phyloP scores from a whole-genome alignment of 257 asterid species.

The Haberlea rhodopensis region DNA sequence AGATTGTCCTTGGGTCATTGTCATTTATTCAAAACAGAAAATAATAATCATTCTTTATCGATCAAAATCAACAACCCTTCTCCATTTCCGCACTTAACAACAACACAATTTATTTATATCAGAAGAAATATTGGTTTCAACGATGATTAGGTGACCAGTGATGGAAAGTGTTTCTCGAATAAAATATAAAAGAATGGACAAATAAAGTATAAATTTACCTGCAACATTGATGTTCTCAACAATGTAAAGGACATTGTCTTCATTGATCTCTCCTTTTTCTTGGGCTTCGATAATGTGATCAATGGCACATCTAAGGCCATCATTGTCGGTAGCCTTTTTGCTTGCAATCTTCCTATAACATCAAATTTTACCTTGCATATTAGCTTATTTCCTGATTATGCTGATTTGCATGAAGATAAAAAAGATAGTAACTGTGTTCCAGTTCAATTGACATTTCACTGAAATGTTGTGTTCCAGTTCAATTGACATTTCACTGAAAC shows the following conservation, averaged over 20 bases:
- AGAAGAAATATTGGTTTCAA: too few relatives aligned
- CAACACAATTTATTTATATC: too few relatives aligned
- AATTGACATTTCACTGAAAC: too few relatives aligned
- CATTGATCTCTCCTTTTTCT: constrained; percentile 84
- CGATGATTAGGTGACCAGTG: too few relatives aligned
- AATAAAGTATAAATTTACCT: constrained; percentile 33
- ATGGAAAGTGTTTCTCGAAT: too few relatives aligned
- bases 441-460: too few relatives aligned
- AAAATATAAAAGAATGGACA: background rate
- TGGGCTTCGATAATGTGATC: constrained; percentile 85
- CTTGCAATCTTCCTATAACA: constrained; percentile 52
- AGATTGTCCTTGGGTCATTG: background rate
- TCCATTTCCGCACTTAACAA: background rate
- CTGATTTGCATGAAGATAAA: too few relatives aligned
- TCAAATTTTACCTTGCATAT: too few relatives aligned
- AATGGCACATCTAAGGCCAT: constrained; percentile 63
- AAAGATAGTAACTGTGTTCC: too few relatives aligned
- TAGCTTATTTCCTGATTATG: too few relatives aligned
- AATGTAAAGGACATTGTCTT: constrained; percentile 84
- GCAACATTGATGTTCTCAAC: too few relatives aligned
- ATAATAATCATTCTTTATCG: background rate
- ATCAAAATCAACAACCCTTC: background rate
- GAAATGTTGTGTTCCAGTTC: too few relatives aligned
- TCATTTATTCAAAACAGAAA: background rate
- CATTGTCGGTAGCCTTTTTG: constrained; percentile 39